phyloP scores from a whole-genome alignment of 2,329 filamentous ascomycete species.

The Lasiodiplodia hormozganensis region DNA sequence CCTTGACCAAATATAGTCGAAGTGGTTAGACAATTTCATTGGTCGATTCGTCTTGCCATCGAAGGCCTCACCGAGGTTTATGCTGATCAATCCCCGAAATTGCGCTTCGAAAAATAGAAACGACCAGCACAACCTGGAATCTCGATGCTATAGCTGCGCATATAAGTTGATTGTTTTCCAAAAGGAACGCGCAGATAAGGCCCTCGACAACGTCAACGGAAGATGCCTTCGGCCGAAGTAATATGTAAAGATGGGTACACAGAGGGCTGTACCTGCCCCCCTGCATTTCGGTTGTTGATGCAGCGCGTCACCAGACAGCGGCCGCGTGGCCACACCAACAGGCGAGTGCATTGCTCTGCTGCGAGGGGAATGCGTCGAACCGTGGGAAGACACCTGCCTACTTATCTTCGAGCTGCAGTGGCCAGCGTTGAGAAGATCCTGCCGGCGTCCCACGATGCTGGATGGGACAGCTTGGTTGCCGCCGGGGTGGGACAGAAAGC shows the following conservation, averaged over 20 bases:
- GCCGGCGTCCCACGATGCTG: conserved; percentile 14
- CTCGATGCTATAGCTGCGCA: conserved; percentile 4
- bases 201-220: conserved; percentile 5
- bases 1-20: conserved; percentile 3
- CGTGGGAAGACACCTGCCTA: conserved; percentile 3
- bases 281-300: conserved; percentile 22
- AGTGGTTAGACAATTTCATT: background rate
- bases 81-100: conserved; percentile 21
- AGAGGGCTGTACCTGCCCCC: conserved; percentile 6
- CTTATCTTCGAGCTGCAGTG: background rate
- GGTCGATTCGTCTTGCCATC: background rate
- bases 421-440: background rate
- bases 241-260: conserved; percentile 7
- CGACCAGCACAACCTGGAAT: background rate
- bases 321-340: background rate
- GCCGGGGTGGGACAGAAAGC: conserved; percentile 24
- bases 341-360: background rate
- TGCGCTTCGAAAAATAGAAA: conserved; percentile 19
- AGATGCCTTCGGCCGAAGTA: conserved; percentile 22
- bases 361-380: background rate
- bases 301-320: conserved; percentile 14
- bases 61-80: conserved; percentile 11
- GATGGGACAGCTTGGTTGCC: conserved; percentile 8
- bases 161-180: background rate
- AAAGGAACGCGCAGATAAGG: background rate